Percentiles rank a stretch among this genome's conserved stretches.
Conservation (phyloP, 805 yeast species). For the Candida dajiaensis region DNA sequence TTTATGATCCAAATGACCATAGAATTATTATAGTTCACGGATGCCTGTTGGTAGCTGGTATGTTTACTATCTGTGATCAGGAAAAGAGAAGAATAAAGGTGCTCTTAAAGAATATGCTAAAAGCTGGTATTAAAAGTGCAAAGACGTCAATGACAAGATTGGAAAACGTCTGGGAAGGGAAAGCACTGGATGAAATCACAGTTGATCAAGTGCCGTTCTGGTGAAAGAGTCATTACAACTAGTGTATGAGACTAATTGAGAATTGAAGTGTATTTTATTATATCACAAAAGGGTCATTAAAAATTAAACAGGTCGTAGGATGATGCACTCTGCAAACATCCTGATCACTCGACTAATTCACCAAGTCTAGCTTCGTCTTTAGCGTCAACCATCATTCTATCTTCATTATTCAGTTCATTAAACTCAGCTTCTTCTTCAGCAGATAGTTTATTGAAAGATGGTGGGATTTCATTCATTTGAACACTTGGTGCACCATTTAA, state of each 20-base stretch:
- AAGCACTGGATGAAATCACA: slow-evolving; percentile 1
- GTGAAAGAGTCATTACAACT: background rate
- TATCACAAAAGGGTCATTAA: background rate
- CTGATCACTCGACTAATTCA: slow-evolving; percentile 24
- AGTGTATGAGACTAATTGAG: background rate
- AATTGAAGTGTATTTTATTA: background rate
- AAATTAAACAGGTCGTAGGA: background rate
- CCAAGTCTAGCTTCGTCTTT: slow-evolving; percentile 34
- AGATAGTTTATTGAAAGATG: slow-evolving; percentile 29
- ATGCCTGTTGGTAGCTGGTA: slow-evolving; percentile 17
- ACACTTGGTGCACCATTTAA: slow-evolving; percentile 91
- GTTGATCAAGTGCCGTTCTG: background rate
- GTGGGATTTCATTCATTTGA: slow-evolving; percentile 84
- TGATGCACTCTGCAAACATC: background rate
- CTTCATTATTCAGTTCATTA: slow-evolving; percentile 29
- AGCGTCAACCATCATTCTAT: slow-evolving; percentile 27
- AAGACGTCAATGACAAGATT: slow-evolving; percentile 12
- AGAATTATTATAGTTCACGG: slow-evolving; percentile 22
- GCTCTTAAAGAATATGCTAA: slow-evolving; percentile 13
- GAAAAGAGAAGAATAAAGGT: slow-evolving; percentile 9
- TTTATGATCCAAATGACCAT: slow-evolving; percentile 11
- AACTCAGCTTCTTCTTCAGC: slow-evolving; percentile 31
- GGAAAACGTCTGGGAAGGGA: slow-evolving; percentile 17
- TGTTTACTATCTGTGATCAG: slow-evolving; percentile 10
- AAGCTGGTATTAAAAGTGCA: slow-evolving; percentile 19